Conservation (phyloP, 2,329 filamentous ascomycete species). For the Fulvia fulva region DNA sequence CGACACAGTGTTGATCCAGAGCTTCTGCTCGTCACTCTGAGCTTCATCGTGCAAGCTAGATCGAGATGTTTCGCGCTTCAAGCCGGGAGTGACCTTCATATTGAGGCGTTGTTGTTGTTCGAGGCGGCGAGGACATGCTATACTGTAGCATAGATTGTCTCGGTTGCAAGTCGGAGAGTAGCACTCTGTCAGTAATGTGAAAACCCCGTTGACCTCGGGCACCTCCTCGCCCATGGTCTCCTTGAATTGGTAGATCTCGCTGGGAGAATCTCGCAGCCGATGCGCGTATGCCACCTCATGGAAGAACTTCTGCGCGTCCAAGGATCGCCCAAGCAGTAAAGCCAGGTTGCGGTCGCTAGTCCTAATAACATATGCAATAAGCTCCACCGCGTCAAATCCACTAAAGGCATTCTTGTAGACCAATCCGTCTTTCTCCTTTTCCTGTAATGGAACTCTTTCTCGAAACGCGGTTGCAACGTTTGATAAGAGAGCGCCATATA, state of each 20-base stretch:
- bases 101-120: constrained; percentile 95
- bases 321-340: constrained; percentile 78
- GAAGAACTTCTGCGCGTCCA: constrained; percentile 98
- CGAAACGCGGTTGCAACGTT: constrained; percentile 88
- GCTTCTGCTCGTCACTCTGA: constrained; percentile 82
- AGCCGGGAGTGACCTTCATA: constrained; percentile 82
- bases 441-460: constrained; percentile 78
- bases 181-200: constrained; percentile 92
- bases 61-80: constrained; percentile 68
- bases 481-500: constrained; percentile 92
- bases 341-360: constrained; percentile 95
- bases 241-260: constrained; percentile 94
- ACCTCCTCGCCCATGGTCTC: constrained; percentile 87
- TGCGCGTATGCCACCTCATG: constrained; percentile 99
- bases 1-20: constrained; percentile 98
- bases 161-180: constrained; percentile 96
- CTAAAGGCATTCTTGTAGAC: constrained; percentile 98
- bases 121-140: constrained; percentile 86
- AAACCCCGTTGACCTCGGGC: constrained; percentile 87
- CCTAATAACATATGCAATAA: constrained; percentile 93
- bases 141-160: constrained; percentile 95
- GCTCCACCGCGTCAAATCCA: constrained; percentile 89
- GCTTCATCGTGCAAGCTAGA: constrained; percentile 74
- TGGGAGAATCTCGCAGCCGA: constrained; percentile 84
- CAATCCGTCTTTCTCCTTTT: constrained; percentile 92